Conservation (phyloP, 2,329 filamentous ascomycete genomes). For the Pestalotiopsis sp. region DNA sequence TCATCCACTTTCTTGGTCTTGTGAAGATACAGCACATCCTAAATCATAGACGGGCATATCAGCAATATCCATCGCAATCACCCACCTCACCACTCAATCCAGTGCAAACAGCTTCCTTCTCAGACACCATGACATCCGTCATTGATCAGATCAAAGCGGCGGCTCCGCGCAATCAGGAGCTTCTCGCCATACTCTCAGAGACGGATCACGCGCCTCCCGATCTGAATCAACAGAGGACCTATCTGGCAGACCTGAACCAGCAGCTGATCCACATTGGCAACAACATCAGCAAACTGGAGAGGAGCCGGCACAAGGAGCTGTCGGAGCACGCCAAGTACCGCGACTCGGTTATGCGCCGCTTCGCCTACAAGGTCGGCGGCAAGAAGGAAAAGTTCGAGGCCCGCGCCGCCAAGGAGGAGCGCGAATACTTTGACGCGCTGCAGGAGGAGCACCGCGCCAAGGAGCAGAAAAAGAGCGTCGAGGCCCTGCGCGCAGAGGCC, state of each 20-base stretch:
- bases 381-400: conserved; percentile 50
- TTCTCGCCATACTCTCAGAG: conserved; percentile 48
- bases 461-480: conserved; percentile 42
- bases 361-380: conserved; percentile 52
- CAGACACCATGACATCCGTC: conserved; percentile 25
- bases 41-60: neutral
- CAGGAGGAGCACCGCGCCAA: conserved; percentile 49
- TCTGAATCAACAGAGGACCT: conserved; percentile 46
- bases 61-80: neutral
- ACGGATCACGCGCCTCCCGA: conserved; percentile 51
- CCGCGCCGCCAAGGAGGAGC: conserved; percentile 55
- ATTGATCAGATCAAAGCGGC: conserved; percentile 41
- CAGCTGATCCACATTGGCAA: conserved; percentile 40
- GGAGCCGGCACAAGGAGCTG: conserved; percentile 46
- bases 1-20: neutral
- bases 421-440: conserved; percentile 56
- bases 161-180: conserved; percentile 40
- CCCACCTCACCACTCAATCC: neutral
- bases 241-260: conserved; percentile 47
- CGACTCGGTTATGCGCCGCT: conserved; percentile 53
- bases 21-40: neutral
- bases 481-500: conserved; percentile 42
- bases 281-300: conserved; percentile 41
- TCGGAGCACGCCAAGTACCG: conserved; percentile 56
- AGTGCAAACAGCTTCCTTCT: neutral